phyloP scores from a whole-genome alignment of 352 stramenopile species.

The Aphanomyces astaci region DNA sequence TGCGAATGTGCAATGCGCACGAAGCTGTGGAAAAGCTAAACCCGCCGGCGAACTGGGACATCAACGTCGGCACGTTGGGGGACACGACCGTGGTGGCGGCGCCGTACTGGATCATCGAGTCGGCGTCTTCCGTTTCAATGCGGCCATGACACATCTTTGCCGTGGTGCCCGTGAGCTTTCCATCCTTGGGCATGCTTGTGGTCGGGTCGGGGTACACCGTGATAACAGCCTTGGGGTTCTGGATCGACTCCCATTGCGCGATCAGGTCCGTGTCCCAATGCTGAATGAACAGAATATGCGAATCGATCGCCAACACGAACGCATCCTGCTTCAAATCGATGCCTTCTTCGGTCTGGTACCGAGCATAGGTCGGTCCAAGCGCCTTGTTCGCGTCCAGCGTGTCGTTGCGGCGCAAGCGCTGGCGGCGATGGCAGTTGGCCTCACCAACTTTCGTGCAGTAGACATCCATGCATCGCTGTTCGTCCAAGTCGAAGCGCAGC shows the following conservation, averaged over 20 bases:
- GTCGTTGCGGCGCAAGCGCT: constrained; percentile 6
- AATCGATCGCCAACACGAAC: constrained; percentile 18
- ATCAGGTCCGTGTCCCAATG: constrained; percentile 20
- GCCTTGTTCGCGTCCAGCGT: constrained; percentile 15
- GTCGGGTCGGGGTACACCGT: constrained; percentile 21
- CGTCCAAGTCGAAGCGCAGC: constrained; percentile 15
- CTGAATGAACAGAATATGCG: constrained; percentile 20
- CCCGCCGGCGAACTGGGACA: constrained; percentile 21
- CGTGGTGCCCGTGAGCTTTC: neutral
- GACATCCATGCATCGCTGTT: constrained; percentile 18
- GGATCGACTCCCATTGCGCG: constrained; percentile 20
- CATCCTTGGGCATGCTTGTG: constrained; percentile 4
- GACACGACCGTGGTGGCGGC: neutral
- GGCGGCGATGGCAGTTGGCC: neutral
- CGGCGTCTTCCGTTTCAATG: constrained; percentile 17
- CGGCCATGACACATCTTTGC: constrained; percentile 18
- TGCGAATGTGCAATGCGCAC: constrained; percentile 24
- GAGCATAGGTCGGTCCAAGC: constrained; percentile 1
- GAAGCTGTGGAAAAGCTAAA: constrained; percentile 12
- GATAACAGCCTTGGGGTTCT: constrained; percentile 16
- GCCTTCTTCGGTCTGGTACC: constrained; percentile 20
- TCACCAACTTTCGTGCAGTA: constrained; percentile 21
- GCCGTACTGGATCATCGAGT: constrained; percentile 23
- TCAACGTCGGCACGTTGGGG: constrained; percentile 1
- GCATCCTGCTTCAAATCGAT: constrained; percentile 11